Base-by-base conservation (phyloP, 2,329 filamentous ascomycete species). In the Myriangium duriaei region DNA sequence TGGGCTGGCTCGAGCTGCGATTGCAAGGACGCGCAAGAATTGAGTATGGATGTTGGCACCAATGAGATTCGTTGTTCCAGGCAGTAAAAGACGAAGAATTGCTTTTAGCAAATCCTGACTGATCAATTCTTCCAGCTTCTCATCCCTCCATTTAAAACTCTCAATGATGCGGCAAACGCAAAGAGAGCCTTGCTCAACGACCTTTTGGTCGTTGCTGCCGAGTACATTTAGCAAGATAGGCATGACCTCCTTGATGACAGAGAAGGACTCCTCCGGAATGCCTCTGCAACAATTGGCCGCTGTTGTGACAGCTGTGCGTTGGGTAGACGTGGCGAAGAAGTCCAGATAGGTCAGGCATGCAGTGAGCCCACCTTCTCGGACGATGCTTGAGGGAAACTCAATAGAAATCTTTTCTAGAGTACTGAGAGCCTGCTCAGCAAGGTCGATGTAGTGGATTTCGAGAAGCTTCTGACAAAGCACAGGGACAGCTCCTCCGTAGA, bases 211-310 rank as follows among this genome's bases (percentile, higher is more conserved):
- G 59, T 74, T 95, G 64, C 88, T 96, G 40, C 74, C 76, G 28
- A 98, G 68, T 11, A 96, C 91, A 52, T 86, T 85, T 42, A 93
- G 75, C 19, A 98, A 70, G 16, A 85, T 95, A 5, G 87, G 87
- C 91, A 98, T 98, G 30, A 95, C 91, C 59, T 95, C 87, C 53
- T 79, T 76, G 34, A 98, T 82, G 7, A 92, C 87, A 1, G 77
- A 68, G 54, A 98, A 98, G 0, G 85, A 92, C 52, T 96, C 91
- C 50, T 88, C 81, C 1, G 87, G 84, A 12, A 98, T 91, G 54
- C 95, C 95, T 45, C 91, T 82, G 58, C 92, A 98, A 64, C 91
- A 98, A 55, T 98, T 98, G 40, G 91, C 92, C 7, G 92, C 91
- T 10, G 88, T 98, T 3, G 87, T 96, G 5, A 98, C 91, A 5